Base-by-base conservation (phyloP, 306 rosid species). In the Hippophae rhamnoides region DNA sequence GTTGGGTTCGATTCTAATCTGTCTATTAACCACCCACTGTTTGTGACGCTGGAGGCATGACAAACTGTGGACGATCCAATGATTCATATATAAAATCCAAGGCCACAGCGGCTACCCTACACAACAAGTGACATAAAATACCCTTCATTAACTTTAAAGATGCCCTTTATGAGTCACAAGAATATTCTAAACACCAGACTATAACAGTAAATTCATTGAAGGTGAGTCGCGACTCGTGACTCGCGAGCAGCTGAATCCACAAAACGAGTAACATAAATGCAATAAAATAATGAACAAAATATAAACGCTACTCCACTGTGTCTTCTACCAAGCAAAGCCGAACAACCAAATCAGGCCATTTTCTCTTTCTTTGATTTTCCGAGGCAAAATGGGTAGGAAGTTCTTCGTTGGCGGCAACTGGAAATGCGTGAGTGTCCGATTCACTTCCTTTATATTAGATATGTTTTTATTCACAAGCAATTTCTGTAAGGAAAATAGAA, bases 371-470 rank as follows among this genome's bases (percentile, higher is more conserved):
- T 43, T 52, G 52, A 68, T 72, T 43, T 41, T 59, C 58, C 78
- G 53, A 73, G 57, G 51, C 61, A 48, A 27, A 9, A 78, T 78
- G 83, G 74, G 63, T 43, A 63, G 83, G 72, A 74, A 74, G 45
- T 78, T 78, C 67, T 78, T 78, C 68, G 79, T 78, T 47, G 83
- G 83, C 59, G 83, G 83, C 40, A 78, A 78, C 77, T 78, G 83
- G 83, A 78, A 78, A 78, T 78, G 83, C 80, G 83, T 78, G 59
- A 67, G 80, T 67, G 3, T 69, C 62, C 25, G 56, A 55, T 68
- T 27, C 47, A 7, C 9, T 8, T 13, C 7, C 3, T 7, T 0
- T 43, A 42, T 7, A 5, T 57, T 1, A 45, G 8, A 0, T 23
- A 10, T 54, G 56, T 66, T 41, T 61, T 70, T 41, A 42, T 61